Percentiles rank a stretch among this genome's conserved stretches.
phyloP scores from a whole-genome alignment of 352 stramenopile species.

The Globisporangium polare region DNA sequence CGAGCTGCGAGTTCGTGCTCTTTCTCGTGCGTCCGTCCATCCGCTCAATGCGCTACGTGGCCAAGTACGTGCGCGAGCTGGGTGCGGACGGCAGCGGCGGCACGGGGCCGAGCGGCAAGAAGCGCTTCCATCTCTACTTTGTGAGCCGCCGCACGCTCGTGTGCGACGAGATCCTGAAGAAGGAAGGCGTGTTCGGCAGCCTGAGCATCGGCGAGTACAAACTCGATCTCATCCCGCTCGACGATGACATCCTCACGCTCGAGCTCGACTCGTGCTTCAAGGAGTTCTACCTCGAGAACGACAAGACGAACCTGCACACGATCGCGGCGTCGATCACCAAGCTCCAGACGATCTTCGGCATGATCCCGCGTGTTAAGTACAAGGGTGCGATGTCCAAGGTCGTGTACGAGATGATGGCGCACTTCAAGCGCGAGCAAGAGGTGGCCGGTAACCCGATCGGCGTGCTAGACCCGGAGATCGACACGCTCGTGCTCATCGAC shows the following conservation, averaged over 20 bases:
- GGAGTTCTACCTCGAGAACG: slow-evolving; percentile 86
- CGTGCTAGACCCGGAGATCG: slow-evolving; percentile 85
- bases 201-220: slow-evolving; percentile 88
- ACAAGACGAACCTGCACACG: slow-evolving; percentile 86
- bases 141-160: slow-evolving; percentile 88
- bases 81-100: slow-evolving; percentile 23
- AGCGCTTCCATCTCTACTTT: slow-evolving; percentile 88
- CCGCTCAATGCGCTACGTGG: slow-evolving; percentile 72
- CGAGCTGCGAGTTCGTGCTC: slow-evolving; percentile 82
- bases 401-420: slow-evolving; percentile 90
- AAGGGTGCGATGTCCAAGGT: slow-evolving; percentile 90
- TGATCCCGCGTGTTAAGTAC: slow-evolving; percentile 94
- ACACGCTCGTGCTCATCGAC: slow-evolving; percentile 95
- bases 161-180: slow-evolving; percentile 90
- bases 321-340: slow-evolving; percentile 89
- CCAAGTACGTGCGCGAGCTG: slow-evolving; percentile 75
- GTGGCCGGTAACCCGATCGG: slow-evolving; percentile 73
- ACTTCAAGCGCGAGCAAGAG: slow-evolving; percentile 91
- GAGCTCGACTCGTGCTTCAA: slow-evolving; percentile 88
- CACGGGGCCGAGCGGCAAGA: slow-evolving; percentile 32
- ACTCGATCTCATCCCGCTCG: slow-evolving; percentile 94
- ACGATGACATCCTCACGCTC: slow-evolving; percentile 93
- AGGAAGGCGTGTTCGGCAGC: slow-evolving; percentile 84
- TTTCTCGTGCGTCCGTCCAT: slow-evolving; percentile 86
- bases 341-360: slow-evolving; percentile 90